Evolutionary conservation across 139 green algal species (phyloP).

Genomic region (Chlamydomonas asymmetrica): DNA sequence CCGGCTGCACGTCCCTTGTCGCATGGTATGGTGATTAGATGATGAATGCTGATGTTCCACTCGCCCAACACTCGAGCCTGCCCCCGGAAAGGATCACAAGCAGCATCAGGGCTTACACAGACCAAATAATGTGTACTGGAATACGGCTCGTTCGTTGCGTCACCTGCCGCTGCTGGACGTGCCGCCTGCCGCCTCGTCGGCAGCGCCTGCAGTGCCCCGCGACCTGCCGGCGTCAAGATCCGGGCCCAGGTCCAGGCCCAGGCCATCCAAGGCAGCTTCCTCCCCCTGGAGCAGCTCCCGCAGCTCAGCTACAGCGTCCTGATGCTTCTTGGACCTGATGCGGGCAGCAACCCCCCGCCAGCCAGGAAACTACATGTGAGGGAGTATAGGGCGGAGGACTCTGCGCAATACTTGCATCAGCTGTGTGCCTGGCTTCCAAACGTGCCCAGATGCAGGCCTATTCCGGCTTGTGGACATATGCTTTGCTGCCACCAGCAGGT

Average conservation of each 20-base stretch:
- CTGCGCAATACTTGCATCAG: neutral
- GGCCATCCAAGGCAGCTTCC: slow-evolving; percentile 37
- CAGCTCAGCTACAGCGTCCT: slow-evolving; percentile 56
- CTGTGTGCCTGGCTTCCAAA: neutral
- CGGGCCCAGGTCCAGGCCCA: neutral
- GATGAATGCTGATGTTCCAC: too few species aligned
- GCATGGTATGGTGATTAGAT: too few species aligned
- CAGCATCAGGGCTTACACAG: too few species aligned
- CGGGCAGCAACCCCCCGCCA: too few species aligned
- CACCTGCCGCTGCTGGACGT: neutral
- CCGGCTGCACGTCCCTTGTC: too few species aligned
- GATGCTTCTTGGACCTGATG: slow-evolving; percentile 77
- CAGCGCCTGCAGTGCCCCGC: neutral
- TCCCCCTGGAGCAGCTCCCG: slow-evolving; percentile 57
- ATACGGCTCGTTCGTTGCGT: too few species aligned
- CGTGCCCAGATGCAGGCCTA: neutral
- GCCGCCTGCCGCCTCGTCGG: neutral
- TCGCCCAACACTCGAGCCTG: too few species aligned
- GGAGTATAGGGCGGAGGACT: neutral
- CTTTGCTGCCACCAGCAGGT: too few species aligned
- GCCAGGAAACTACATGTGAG: neutral
- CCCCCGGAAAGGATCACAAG: too few species aligned
- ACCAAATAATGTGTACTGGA: too few species aligned
- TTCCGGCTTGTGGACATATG: neutral
- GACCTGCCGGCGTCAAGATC: slow-evolving; percentile 6